These are phyloP conservation scores for Leptodontidium sp. DNA, from an alignment of 2,329 filamentous ascomycete species.

Conservation along the genomic window DNA sequence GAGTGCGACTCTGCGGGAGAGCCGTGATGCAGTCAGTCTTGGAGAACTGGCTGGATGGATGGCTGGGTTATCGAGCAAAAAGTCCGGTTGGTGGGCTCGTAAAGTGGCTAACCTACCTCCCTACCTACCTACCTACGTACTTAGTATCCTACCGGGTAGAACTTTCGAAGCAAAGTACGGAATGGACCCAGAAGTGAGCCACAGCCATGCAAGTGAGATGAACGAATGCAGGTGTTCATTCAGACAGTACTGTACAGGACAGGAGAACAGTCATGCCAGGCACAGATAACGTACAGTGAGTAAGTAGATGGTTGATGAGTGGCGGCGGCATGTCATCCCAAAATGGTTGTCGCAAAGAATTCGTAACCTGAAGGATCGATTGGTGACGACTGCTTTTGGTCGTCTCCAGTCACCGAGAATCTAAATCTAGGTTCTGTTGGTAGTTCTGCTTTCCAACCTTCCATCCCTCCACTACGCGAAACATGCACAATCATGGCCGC, in stretches of 20 bases:
- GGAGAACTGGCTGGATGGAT: background rate
- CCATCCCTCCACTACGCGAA: slow-evolving; percentile 17
- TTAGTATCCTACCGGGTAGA: background rate
- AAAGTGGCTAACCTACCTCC: background rate
- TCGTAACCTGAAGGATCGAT: slow-evolving; percentile 16
- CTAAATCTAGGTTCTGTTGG: background rate
- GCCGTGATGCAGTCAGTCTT: background rate
- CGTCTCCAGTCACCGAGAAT: slow-evolving; percentile 7
- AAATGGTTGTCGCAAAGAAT: slow-evolving; percentile 19
- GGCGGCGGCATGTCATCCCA: background rate
- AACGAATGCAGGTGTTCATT: too few relatives aligned
- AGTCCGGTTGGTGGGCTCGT: slow-evolving; percentile 13
- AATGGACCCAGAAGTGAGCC: background rate
- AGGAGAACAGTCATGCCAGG: too few relatives aligned
- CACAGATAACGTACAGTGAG: background rate
- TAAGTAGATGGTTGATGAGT: background rate
- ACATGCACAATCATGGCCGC: slow-evolving; percentile 25
- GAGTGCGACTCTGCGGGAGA: slow-evolving; percentile 20
- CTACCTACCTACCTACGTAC: too few relatives aligned
- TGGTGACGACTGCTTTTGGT: slow-evolving; percentile 20
- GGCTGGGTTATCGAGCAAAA: slow-evolving; percentile 2
- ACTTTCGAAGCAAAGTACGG: background rate
- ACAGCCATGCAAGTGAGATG: background rate
- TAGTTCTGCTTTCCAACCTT: background rate
- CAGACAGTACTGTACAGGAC: too few relatives aligned